phyloP scores from a whole-genome alignment of 2,329 filamentous ascomycete genomes.

The Cadophora sp. region DNA sequence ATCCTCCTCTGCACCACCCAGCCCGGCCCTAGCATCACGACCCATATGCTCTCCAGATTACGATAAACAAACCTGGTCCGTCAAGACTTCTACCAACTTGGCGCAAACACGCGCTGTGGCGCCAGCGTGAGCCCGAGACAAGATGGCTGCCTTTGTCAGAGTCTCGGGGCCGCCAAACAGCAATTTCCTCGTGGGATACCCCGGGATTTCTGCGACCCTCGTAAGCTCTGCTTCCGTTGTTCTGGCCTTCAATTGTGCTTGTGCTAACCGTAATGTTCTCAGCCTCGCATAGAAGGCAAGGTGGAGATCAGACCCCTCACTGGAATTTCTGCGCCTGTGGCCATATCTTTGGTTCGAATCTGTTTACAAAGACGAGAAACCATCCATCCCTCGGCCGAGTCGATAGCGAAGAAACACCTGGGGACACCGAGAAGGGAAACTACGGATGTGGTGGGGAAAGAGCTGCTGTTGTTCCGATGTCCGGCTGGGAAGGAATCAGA shows the following conservation, averaged over 20 bases:
- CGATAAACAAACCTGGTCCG: constrained; percentile 32
- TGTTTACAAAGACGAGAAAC: constrained; percentile 92
- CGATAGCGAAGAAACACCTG: constrained; percentile 88
- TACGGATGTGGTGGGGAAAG: constrained; percentile 92
- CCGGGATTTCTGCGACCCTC: constrained; percentile 95
- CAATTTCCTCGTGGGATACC: constrained; percentile 95
- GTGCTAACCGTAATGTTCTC: constrained; percentile 34
- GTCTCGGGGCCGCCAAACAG: constrained; percentile 97
- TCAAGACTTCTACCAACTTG: constrained; percentile 36
- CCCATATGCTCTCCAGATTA: constrained; percentile 34
- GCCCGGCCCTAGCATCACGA: constrained; percentile 1
- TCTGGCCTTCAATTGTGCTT: constrained; percentile 30
- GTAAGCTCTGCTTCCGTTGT: constrained; percentile 62
- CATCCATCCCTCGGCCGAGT: constrained; percentile 95
- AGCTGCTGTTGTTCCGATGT: constrained; percentile 90
- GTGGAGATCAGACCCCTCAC: constrained; percentile 91
- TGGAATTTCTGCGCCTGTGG: constrained; percentile 87
- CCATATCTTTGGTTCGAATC: constrained; percentile 92
- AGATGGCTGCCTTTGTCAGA: constrained; percentile 85
- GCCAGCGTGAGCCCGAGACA: constrained; percentile 44
- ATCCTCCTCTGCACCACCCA: constrained; percentile 11
- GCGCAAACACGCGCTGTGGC: constrained; percentile 42
- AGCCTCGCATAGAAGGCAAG: constrained; percentile 97
- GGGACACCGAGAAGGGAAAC: constrained; percentile 90
- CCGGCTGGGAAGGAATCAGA: constrained; percentile 84